Percentiles rank a stretch among this genome's conserved stretches.
These are phyloP conservation scores for Ceratobasidium sp. DNA, from an alignment of 1,284 basidiomycete genomes.

Conservation along the genomic window DNA sequence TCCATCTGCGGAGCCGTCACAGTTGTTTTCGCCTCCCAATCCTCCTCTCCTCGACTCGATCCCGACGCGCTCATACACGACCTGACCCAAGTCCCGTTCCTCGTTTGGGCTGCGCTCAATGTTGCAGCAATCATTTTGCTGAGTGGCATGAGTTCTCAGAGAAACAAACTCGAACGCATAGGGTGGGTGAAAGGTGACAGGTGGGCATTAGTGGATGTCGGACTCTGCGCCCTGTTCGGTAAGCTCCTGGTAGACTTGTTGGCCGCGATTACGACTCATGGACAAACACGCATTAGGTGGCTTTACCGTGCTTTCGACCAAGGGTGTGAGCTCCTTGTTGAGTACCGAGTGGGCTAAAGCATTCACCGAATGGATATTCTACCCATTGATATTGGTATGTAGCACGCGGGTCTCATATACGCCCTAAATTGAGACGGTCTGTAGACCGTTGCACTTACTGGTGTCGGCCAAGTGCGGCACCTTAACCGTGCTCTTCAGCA, in stretches of 20 bases:
- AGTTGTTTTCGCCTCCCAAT: slow-evolving; percentile 85
- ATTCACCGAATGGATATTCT: slow-evolving; percentile 81
- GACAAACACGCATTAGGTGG: slow-evolving; percentile 67
- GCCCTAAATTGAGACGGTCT: slow-evolving; percentile 51
- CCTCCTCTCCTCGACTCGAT: slow-evolving; percentile 63
- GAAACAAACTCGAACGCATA: slow-evolving; percentile 13
- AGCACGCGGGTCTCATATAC: slow-evolving; percentile 18
- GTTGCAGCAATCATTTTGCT: slow-evolving; percentile 67
- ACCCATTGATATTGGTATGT: slow-evolving; percentile 72
- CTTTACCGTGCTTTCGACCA: slow-evolving; percentile 94
- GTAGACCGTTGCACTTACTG: slow-evolving; percentile 80
- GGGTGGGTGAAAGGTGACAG: slow-evolving; percentile 52
- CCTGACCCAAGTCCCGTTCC: slow-evolving; percentile 75
- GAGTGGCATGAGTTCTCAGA: slow-evolving; percentile 20
- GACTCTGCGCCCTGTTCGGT: slow-evolving; percentile 89
- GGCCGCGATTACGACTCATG: not conserved
- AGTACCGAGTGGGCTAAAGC: slow-evolving; percentile 79
- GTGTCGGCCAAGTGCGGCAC: slow-evolving; percentile 83
- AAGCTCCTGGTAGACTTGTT: slow-evolving; percentile 47
- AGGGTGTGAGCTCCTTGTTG: slow-evolving; percentile 88
- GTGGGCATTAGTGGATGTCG: slow-evolving; percentile 87
- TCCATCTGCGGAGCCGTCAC: slow-evolving; percentile 88
- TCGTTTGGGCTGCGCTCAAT: slow-evolving; percentile 77
- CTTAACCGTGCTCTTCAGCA: slow-evolving; percentile 36
- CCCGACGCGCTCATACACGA: slow-evolving; percentile 76